Percentiles rank a stretch among this genome's conserved stretches.
These are phyloP conservation scores for Aureobasidium leucospermi DNA, from an alignment of 2,329 filamentous ascomycete genomes.

Conservation along the genomic window DNA sequence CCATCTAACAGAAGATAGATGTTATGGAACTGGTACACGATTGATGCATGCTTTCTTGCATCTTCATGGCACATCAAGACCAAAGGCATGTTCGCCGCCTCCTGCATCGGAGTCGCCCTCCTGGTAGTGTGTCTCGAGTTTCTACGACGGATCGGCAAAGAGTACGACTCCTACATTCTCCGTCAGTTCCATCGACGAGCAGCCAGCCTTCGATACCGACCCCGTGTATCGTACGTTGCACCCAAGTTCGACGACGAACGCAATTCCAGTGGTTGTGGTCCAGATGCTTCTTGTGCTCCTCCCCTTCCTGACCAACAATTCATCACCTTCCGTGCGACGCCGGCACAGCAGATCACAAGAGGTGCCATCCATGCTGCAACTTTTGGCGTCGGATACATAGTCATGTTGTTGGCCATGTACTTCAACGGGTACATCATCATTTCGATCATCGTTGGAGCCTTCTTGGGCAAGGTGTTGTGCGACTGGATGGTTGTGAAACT, in stretches of 20 bases:
- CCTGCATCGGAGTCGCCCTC: conserved; percentile 70
- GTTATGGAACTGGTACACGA: conserved; percentile 72
- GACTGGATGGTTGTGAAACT: conserved; percentile 44
- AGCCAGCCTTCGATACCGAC: background rate
- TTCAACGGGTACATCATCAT: conserved; percentile 70
- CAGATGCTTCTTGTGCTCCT: conserved; percentile 32
- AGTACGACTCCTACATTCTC: conserved; percentile 62
- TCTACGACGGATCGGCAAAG: conserved; percentile 61
- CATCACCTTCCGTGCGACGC: conserved; percentile 25
- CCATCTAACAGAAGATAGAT: conserved; percentile 44
- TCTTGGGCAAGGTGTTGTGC: conserved; percentile 65
- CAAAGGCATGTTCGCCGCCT: conserved; percentile 66
- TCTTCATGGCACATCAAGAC: conserved; percentile 63
- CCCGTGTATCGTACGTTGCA: background rate
- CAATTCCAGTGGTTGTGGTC: background rate
- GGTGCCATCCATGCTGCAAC: conserved; percentile 62
- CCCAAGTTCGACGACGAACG: background rate
- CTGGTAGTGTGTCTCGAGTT: conserved; percentile 66
- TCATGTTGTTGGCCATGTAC: conserved; percentile 67
- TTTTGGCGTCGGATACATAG: conserved; percentile 68
- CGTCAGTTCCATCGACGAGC: conserved; percentile 5
- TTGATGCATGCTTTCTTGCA: conserved; percentile 66
- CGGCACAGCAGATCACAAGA: conserved; percentile 29
- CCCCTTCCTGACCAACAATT: conserved; percentile 55
- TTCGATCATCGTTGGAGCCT: conserved; percentile 71